A percentile compares a stretch with the other conserved stretches of the same genome.
These are phyloP conservation scores for Mariannaea sp. DNA, from an alignment of 2,329 filamentous ascomycete genomes.

Conservation along the genomic window DNA sequence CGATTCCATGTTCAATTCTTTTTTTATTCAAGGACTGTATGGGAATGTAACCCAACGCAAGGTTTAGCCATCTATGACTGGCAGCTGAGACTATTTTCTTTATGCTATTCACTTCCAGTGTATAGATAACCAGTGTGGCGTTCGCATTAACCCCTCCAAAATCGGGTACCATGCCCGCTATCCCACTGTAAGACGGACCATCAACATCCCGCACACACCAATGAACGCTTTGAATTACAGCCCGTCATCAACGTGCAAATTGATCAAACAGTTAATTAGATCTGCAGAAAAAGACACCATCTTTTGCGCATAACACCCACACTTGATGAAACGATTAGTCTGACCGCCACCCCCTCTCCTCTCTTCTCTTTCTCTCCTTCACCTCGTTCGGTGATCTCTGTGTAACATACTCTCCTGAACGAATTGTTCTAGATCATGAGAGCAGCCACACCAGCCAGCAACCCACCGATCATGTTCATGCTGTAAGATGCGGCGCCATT, in stretches of 20 bases:
- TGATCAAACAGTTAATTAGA: slow-evolving; percentile 10
- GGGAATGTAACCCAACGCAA: background rate
- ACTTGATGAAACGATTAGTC: slow-evolving; percentile 6
- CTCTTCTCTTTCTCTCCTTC: background rate
- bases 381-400: background rate
- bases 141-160: background rate
- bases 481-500: slow-evolving; percentile 26
- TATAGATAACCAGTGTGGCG: too few relatives aligned
- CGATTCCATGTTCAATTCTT: background rate
- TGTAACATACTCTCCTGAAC: background rate
- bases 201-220: slow-evolving; percentile 8
- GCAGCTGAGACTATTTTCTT: too few relatives aligned
- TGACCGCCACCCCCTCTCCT: background rate
- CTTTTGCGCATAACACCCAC: background rate
- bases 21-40: background rate
- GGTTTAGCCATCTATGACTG: background rate
- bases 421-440: slow-evolving; percentile 20
- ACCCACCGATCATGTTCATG: slow-evolving; percentile 26
- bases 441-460: slow-evolving; percentile 31
- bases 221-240: background rate
- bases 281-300: slow-evolving; percentile 23
- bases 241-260: background rate
- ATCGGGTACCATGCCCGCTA: background rate
- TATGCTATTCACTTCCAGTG: slow-evolving; percentile 1
- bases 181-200: slow-evolving; percentile 14